Evolutionary conservation across 257 asterid species (phyloP).

Genomic region (Solanum arcanum): DNA sequence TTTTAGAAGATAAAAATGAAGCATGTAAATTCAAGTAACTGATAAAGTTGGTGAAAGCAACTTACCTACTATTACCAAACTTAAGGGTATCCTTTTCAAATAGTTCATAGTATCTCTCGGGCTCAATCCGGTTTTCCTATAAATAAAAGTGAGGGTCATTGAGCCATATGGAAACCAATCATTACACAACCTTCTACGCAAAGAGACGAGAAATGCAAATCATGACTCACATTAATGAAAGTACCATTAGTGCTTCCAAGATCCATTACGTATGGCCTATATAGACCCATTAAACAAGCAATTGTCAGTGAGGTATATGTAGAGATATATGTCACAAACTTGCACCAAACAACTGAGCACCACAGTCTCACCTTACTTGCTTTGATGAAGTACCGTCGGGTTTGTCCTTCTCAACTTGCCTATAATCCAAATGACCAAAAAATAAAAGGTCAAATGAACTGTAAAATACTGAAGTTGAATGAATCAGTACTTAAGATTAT

Average conservation of each 20-base stretch:
- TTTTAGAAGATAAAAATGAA: slow-evolving; percentile 2
- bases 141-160: slow-evolving; percentile 5
- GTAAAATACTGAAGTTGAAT: not conserved
- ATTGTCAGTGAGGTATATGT: slow-evolving; percentile 1
- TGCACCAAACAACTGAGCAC: slow-evolving; percentile 1
- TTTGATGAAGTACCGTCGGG: slow-evolving; percentile 62
- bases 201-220: not conserved
- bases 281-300: not conserved
- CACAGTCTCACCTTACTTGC: slow-evolving; percentile 48
- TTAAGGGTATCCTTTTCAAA: slow-evolving; percentile 78
- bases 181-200: not conserved
- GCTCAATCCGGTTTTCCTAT: slow-evolving; percentile 71
- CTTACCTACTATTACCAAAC: slow-evolving; percentile 97
- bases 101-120: slow-evolving; percentile 82
- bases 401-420: slow-evolving; percentile 92
- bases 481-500: not conserved
- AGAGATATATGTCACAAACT: not conserved
- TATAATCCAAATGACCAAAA: slow-evolving; percentile 8
- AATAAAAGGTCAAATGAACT: not conserved
- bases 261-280: slow-evolving; percentile 97
- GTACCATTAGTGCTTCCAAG: slow-evolving; percentile 98
- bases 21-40: not conserved
- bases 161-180: not conserved
- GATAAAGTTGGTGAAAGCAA: not conserved
- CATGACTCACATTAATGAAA: slow-evolving; percentile 64